These are phyloP conservation scores for Colletotrichum agaves DNA, from an alignment of 2,329 filamentous ascomycete species.

Conservation along the genomic window DNA sequence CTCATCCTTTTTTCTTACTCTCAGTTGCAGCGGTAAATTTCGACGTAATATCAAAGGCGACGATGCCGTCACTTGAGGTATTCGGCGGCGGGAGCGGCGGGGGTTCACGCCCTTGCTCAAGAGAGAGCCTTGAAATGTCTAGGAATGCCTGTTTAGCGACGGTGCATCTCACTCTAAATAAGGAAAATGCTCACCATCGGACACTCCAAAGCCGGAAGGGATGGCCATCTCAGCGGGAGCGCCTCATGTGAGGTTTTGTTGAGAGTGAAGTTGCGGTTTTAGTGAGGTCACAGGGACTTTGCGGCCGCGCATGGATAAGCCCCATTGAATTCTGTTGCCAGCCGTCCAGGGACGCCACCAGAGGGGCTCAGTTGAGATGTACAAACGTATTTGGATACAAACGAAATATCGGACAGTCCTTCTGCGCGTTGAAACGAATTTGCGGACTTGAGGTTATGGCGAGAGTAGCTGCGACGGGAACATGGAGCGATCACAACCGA, in stretches of 20 bases:
- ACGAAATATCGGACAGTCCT: background rate
- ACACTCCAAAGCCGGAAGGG: constrained; percentile 45
- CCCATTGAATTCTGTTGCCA: background rate
- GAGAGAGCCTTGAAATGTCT: constrained; percentile 56
- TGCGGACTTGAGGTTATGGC: constrained; percentile 15
- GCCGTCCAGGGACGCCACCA: background rate
- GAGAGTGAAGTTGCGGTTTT: constrained; percentile 20
- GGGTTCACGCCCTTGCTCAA: constrained; percentile 47
- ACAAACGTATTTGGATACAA: no score
- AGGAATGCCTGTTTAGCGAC: constrained; percentile 33
- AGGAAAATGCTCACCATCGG: constrained; percentile 47
- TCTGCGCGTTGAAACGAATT: background rate
- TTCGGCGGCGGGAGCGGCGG: constrained; percentile 51
- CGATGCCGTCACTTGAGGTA: constrained; percentile 59
- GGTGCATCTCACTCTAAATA: background rate
- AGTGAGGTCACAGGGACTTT: constrained; percentile 31
- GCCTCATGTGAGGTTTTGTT: constrained; percentile 31
- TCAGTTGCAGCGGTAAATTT: constrained; percentile 64
- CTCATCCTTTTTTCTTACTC: constrained; percentile 52
- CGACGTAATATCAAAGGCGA: constrained; percentile 68
- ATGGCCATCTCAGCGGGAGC: constrained; percentile 26
- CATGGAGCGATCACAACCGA: constrained; percentile 34
- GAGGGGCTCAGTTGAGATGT: no score
- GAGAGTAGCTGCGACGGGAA: constrained; percentile 19
- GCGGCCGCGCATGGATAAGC: constrained; percentile 26